Percentiles rank a stretch among this genome's conserved stretches.
Evolutionary conservation across 495 filamentous ascomycete species (phyloP).

Genomic region (Cenococcum geophilum): DNA sequence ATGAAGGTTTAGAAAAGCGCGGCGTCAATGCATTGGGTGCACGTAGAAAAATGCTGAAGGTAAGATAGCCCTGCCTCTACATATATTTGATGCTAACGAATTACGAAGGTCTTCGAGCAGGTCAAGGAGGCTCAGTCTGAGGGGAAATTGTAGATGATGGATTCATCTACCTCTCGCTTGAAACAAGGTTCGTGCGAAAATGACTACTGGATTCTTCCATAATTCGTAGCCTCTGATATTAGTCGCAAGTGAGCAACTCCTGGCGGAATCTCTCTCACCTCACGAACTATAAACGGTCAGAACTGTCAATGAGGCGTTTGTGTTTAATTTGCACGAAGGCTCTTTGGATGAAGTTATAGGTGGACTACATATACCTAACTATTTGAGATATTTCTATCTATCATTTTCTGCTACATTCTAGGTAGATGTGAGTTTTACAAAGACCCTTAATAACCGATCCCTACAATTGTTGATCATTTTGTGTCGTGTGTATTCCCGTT

Average conservation of each 20-base stretch:
- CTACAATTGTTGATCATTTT: background rate
- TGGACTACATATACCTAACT: background rate
- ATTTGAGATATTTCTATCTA: background rate
- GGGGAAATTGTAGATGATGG: constrained; percentile 32
- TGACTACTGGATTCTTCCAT: background rate
- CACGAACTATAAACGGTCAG: background rate
- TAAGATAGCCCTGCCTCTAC: constrained; percentile 38
- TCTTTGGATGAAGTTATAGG: background rate
- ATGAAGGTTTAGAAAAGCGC: constrained; percentile 85
- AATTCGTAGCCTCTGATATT: constrained; percentile 12
- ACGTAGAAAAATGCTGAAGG: constrained; percentile 97
- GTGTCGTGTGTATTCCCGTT: too few species aligned
- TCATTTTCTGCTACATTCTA: constrained; percentile 2
- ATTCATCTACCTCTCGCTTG: background rate
- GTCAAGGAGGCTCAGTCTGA: constrained; percentile 60
- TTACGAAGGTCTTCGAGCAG: constrained; percentile 46
- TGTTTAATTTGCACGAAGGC: constrained; percentile 5
- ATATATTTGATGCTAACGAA: constrained; percentile 11
- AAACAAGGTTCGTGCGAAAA: background rate
- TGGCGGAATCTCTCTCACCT: background rate
- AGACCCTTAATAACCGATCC: background rate
- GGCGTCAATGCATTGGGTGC: constrained; percentile 95
- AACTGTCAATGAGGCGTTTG: background rate
- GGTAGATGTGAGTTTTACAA: background rate
- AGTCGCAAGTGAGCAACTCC: background rate